These are phyloP conservation scores for Rhizophora apiculata DNA, from an alignment of 345 rosid genomes.

Conservation along the genomic window DNA sequence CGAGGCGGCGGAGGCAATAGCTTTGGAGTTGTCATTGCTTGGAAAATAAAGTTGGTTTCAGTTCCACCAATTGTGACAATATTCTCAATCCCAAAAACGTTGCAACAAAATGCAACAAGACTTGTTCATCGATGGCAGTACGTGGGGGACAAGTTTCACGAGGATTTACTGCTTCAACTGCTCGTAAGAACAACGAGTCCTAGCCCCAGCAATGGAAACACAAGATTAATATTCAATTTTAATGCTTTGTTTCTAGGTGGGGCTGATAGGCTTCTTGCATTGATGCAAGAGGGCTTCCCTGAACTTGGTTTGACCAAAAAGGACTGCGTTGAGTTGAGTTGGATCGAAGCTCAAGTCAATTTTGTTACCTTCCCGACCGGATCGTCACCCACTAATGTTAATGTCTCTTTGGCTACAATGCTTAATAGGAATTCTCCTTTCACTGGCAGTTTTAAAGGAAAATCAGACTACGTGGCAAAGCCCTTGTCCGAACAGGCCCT, in stretches of 20 bases:
- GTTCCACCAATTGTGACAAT: neutral
- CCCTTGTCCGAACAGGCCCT: neutral
- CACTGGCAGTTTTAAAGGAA: neutral
- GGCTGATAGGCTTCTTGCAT: neutral
- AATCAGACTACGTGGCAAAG: slow-evolving; percentile 12
- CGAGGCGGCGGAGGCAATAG: slow-evolving; percentile 7
- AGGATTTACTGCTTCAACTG: neutral
- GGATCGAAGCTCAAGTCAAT: neutral
- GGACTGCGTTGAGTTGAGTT: slow-evolving; percentile 1
- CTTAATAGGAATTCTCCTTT: neutral
- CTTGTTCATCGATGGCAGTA: slow-evolving; percentile 4
- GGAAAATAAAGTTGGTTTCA: neutral
- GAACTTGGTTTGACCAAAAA: neutral
- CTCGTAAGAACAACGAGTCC: neutral
- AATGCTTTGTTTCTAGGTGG: neutral
- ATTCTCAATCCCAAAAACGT: neutral
- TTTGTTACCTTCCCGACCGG: neutral
- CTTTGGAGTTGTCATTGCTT: slow-evolving; percentile 1
- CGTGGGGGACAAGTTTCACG: neutral
- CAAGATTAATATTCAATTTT: neutral
- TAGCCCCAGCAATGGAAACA: neutral
- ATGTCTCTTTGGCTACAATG: neutral
- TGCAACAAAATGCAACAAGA: neutral
- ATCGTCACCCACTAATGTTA: neutral
- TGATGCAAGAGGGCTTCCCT: neutral